Evolutionary conservation across 768 basidiomycete genomes (phyloP).

Genomic region (Boletus subcaerulescens): DNA sequence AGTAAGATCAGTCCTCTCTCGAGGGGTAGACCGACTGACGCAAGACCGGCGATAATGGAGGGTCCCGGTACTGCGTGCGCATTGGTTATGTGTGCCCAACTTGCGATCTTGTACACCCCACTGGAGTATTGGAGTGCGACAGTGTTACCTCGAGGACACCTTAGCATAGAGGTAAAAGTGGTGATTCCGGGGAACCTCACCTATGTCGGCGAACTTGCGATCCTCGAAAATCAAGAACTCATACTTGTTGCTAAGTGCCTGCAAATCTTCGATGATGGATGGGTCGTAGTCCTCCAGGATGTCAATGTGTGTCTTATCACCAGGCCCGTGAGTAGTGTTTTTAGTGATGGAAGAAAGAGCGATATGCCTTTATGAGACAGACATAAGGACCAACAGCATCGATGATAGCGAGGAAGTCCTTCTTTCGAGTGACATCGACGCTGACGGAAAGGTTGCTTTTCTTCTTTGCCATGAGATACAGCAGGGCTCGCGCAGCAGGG

Average conservation of each 20-base stretch:
- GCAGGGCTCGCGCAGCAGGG: slow-evolving; percentile 72
- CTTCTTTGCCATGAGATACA: slow-evolving; percentile 84
- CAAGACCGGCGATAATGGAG: slow-evolving; percentile 86
- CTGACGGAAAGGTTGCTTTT: slow-evolving; percentile 91
- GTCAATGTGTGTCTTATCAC: slow-evolving; percentile 88
- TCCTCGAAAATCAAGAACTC: slow-evolving; percentile 98
- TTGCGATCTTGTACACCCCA: slow-evolving; percentile 90
- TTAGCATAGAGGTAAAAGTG: neutral
- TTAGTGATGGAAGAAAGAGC: slow-evolving; percentile 5
- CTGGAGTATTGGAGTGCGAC: slow-evolving; percentile 92
- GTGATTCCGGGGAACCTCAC: slow-evolving; percentile 40
- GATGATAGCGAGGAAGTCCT: slow-evolving; percentile 80
- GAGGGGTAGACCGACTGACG: slow-evolving; percentile 80
- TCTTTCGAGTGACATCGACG: slow-evolving; percentile 84
- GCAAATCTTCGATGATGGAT: slow-evolving; percentile 64
- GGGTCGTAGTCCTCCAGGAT: slow-evolving; percentile 89
- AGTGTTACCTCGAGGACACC: slow-evolving; percentile 75
- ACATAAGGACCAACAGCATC: slow-evolving; percentile 85
- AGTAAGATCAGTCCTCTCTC: slow-evolving; percentile 84
- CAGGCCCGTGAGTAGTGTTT: slow-evolving; percentile 21
- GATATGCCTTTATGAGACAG: slow-evolving; percentile 87
- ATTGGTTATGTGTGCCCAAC: slow-evolving; percentile 96
- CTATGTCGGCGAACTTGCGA: slow-evolving; percentile 98
- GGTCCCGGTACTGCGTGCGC: slow-evolving; percentile 97
- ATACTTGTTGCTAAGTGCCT: slow-evolving; percentile 69